phyloP scores from a whole-genome alignment of 805 yeast genomes.

The Ogataea paradorogensis region DNA sequence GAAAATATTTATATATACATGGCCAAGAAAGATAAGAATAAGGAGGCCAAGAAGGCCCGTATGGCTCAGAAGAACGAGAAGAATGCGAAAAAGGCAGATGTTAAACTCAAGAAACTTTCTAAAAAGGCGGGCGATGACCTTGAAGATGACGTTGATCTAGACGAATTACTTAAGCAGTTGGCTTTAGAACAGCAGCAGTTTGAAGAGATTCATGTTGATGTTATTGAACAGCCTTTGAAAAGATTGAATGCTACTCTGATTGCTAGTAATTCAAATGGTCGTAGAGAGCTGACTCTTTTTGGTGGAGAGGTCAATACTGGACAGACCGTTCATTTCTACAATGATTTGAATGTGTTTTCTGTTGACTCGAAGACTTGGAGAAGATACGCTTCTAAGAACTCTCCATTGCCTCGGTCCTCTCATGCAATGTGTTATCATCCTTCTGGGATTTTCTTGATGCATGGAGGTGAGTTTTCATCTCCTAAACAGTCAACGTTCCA shows the following conservation, averaged over 20 bases:
- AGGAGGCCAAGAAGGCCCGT: slow-evolving; percentile 89
- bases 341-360: slow-evolving; percentile 72
- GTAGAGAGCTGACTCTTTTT: slow-evolving; percentile 74
- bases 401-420: slow-evolving; percentile 91
- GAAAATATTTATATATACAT: slow-evolving; percentile 36
- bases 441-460: slow-evolving; percentile 77
- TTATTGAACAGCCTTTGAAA: slow-evolving; percentile 57
- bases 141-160: slow-evolving; percentile 80
- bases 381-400: slow-evolving; percentile 69
- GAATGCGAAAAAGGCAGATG: slow-evolving; percentile 67
- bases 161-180: slow-evolving; percentile 72
- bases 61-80: slow-evolving; percentile 80
- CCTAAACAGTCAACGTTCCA: slow-evolving; percentile 95
- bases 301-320: slow-evolving; percentile 78
- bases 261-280: slow-evolving; percentile 71
- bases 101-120: slow-evolving; percentile 66
- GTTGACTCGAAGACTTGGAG: slow-evolving; percentile 83
- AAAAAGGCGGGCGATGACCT: slow-evolving; percentile 79
- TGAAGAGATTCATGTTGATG: slow-evolving; percentile 63
- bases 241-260: slow-evolving; percentile 75
- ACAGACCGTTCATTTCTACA: slow-evolving; percentile 65
- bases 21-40: slow-evolving; percentile 86
- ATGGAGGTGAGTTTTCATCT: slow-evolving; percentile 96
- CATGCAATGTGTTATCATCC: slow-evolving; percentile 95
- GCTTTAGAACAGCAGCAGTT: slow-evolving; percentile 79